These are phyloP conservation scores for Sordariomycetes sp. DNA, from an alignment of 2,329 filamentous ascomycete species.

Conservation along the genomic window DNA sequence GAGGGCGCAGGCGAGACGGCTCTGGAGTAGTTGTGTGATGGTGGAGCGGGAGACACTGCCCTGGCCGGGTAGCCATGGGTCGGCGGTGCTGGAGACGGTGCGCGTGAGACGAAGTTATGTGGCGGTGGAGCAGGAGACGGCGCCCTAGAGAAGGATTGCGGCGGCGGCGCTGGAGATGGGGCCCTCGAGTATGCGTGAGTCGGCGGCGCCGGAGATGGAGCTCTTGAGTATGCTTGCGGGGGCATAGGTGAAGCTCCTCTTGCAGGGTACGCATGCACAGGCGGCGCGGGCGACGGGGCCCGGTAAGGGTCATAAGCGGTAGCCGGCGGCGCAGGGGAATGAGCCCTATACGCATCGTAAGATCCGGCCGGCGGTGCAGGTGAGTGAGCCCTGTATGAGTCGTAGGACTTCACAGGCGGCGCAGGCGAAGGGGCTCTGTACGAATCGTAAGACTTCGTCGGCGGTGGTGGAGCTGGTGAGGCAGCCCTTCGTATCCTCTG, in stretches of 20 bases:
- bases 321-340: constrained; percentile 10
- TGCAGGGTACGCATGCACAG: constrained; percentile 9
- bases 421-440: constrained; percentile 7
- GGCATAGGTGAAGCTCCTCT: constrained; percentile 19
- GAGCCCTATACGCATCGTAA: constrained; percentile 1
- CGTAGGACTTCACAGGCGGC: constrained; percentile 8
- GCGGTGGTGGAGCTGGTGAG: constrained; percentile 13
- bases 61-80: constrained; percentile 18
- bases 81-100: constrained; percentile 8
- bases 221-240: constrained; percentile 12
- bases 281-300: constrained; percentile 14
- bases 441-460: constrained; percentile 8
- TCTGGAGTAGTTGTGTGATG: constrained; percentile 16
- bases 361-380: constrained; percentile 1
- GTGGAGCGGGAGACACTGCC: constrained; percentile 20
- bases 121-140: constrained; percentile 26
- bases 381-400: constrained; percentile 6
- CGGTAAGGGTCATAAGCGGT: constrained; percentile 9
- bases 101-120: constrained; percentile 16
- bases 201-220: constrained; percentile 20
- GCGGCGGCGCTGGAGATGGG: constrained; percentile 23
- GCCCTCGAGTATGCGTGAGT: constrained; percentile 20
- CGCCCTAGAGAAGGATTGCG: constrained; percentile 20
- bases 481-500: constrained; percentile 10
- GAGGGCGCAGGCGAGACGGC: constrained; percentile 8